Evolutionary conservation across 768 basidiomycete genomes (phyloP).

Genomic region (Trametes cinnabarina): DNA sequence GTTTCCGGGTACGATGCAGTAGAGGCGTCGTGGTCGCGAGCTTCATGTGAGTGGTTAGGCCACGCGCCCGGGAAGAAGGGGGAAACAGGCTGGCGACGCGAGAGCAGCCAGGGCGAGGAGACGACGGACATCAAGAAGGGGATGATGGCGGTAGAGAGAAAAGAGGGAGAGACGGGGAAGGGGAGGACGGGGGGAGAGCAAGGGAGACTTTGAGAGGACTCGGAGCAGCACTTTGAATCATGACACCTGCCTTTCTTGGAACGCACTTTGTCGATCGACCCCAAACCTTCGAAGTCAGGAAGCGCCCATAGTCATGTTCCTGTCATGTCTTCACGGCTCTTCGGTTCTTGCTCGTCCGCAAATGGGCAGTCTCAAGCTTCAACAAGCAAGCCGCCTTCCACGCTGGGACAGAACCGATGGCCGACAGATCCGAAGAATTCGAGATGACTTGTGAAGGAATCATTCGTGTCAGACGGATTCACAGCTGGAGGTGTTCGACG

Average conservation of each 20-base stretch:
- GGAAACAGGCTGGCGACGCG: slow-evolving; percentile 28
- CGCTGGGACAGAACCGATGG: neutral
- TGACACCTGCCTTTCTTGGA: slow-evolving; percentile 18
- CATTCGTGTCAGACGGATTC: slow-evolving; percentile 4
- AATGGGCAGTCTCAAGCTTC: slow-evolving; percentile 2
- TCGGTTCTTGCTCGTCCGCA: neutral
- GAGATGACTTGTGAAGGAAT: neutral
- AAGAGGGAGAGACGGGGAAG: neutral
- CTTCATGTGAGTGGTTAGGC: slow-evolving; percentile 33
- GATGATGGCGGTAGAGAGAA: slow-evolving; percentile 4
- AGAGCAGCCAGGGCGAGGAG: slow-evolving; percentile 17
- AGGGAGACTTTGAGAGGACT: neutral
- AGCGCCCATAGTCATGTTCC: slow-evolving; percentile 5
- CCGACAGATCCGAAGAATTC: neutral
- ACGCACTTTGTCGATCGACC: slow-evolving; percentile 9
- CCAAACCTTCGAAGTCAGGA: slow-evolving; percentile 5
- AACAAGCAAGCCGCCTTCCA: neutral
- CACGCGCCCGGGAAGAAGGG: slow-evolving; percentile 47
- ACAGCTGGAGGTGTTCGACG: neutral
- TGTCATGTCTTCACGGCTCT: slow-evolving; percentile 7
- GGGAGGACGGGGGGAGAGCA: neutral
- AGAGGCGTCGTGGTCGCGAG: slow-evolving; percentile 18
- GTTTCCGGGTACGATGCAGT: slow-evolving; percentile 22
- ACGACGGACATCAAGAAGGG: neutral
- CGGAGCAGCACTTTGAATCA: neutral